Percentiles rank a stretch among this genome's conserved stretches.
Conservation (phyloP, 305 asterid genomes). For the Withania somnifera region DNA sequence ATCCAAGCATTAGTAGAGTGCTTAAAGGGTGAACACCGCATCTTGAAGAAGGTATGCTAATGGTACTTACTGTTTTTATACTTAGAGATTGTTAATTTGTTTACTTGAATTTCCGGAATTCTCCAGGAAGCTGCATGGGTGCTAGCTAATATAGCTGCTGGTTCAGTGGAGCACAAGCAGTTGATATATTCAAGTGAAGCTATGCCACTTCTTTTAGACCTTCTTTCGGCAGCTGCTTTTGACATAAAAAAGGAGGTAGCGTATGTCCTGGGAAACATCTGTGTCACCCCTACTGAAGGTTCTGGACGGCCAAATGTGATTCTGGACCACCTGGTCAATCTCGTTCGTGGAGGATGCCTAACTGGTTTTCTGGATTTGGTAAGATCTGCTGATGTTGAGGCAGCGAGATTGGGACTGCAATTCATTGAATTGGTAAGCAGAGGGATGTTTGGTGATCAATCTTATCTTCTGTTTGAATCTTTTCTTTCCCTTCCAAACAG, state of each 20-base stretch:
- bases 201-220: slow-evolving; percentile 33
- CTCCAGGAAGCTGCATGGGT: slow-evolving; percentile 94
- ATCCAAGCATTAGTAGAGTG: slow-evolving; percentile 70
- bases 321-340: slow-evolving; percentile 70
- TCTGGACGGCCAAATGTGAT: slow-evolving; percentile 59
- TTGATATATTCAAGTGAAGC: slow-evolving; percentile 73
- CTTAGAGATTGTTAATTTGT: not conserved
- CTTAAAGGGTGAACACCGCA: slow-evolving; percentile 74
- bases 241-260: slow-evolving; percentile 93
- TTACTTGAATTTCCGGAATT: not conserved
- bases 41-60: slow-evolving; percentile 61
- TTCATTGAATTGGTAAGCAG: slow-evolving; percentile 82
- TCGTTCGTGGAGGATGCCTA: slow-evolving; percentile 66
- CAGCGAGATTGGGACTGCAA: slow-evolving; percentile 87
- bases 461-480: not conserved
- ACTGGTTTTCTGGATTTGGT: slow-evolving; percentile 69
- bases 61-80: not conserved
- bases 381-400: slow-evolving; percentile 80
- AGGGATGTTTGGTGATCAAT: not conserved
- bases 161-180: slow-evolving; percentile 69
- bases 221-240: slow-evolving; percentile 66
- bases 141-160: slow-evolving; percentile 80
- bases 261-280: slow-evolving; percentile 78
- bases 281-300: slow-evolving; percentile 66
- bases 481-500: not conserved